Evolutionary conservation across 1,284 basidiomycete species (phyloP), one percentile per base, ranked within the genome.

Genomic region (Cryptococcus floricola): DNA sequence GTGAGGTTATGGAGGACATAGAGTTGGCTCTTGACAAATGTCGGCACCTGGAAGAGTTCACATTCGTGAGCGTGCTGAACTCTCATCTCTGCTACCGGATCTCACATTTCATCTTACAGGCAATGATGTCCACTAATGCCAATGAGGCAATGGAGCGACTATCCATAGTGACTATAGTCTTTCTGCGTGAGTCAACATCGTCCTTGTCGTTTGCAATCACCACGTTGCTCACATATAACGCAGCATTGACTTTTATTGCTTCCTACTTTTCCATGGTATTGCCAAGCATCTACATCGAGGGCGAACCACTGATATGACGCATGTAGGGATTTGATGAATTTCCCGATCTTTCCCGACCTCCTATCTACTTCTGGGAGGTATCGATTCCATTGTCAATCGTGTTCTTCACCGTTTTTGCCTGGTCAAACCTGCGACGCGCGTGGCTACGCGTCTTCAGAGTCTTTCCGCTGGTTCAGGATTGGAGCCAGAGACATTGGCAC

Each of bases 231-330:
- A 10, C 8, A 4, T 12, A 25, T 31, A 10, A 5, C 18, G 23
- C 38, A 54, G 52, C 52, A 27, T 39, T 54, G 27, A 54, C 52
- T 9, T 54, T 54, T 38, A 54, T 54, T n/a, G 52, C 53, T 16
- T 55, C 53, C 3, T 55, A 55, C 39, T 55, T 55, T 41, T 55
- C 53, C 7, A 55, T 55, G 53, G 53, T 50, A 46, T 10, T 16
- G 16, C 14, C 39, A 42, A 42, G 12, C 39, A 13, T n/a, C n/a
- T 12, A 39, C 39, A 39, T 23, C 23, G 23, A 23, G 23, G 23
- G 23, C 23, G 23, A 23, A 23, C 23, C 5, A 18, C 16, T 18
- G 25, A 37, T 42, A 34, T 34, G 1, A 6, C 0, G 4, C 31
- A 34, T 23, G 39, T 37, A 55, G 53, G 53, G 53, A 14, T 55